Percentiles rank a stretch among this genome's conserved stretches.
phyloP scores from a whole-genome alignment of 805 yeast genomes.

The Saccharomycopsis sp. region DNA sequence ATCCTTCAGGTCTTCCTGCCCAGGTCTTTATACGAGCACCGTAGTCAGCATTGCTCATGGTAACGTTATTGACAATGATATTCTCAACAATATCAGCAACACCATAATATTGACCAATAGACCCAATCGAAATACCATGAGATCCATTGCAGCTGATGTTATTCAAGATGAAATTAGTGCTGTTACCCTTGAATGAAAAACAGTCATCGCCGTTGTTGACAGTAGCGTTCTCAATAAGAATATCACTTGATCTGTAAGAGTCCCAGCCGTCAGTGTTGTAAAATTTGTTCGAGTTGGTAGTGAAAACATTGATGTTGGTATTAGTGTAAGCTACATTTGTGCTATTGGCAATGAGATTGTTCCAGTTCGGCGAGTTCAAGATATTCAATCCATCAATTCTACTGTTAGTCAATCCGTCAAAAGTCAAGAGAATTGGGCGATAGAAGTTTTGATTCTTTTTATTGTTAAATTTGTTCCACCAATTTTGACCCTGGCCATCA shows the following conservation, averaged over 20 bases:
- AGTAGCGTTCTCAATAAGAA: constrained; percentile 14
- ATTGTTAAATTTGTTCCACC: constrained; percentile 14
- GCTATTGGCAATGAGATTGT: constrained; percentile 13
- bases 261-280: constrained; percentile 19
- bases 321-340: constrained; percentile 14
- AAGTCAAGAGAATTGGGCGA: constrained; percentile 13
- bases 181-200: constrained; percentile 13
- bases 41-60: constrained; percentile 13
- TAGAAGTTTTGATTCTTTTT: constrained; percentile 9
- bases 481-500: constrained; percentile 15
- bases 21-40: constrained; percentile 18
- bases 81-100: constrained; percentile 17
- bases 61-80: constrained; percentile 11
- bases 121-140: constrained; percentile 16
- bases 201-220: constrained; percentile 16
- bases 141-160: constrained; percentile 16
- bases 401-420: constrained; percentile 10
- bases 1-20: constrained; percentile 9
- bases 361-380: constrained; percentile 14
- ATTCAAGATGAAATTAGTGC: constrained; percentile 11
- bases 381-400: constrained; percentile 14
- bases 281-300: constrained; percentile 5
- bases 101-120: constrained; percentile 15
- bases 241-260: constrained; percentile 9
- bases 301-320: constrained; percentile 8